Percentiles rank a stretch among this genome's conserved stretches.
Conservation (phyloP, 1,284 basidiomycete genomes). For the Termitomyces sp. region DNA sequence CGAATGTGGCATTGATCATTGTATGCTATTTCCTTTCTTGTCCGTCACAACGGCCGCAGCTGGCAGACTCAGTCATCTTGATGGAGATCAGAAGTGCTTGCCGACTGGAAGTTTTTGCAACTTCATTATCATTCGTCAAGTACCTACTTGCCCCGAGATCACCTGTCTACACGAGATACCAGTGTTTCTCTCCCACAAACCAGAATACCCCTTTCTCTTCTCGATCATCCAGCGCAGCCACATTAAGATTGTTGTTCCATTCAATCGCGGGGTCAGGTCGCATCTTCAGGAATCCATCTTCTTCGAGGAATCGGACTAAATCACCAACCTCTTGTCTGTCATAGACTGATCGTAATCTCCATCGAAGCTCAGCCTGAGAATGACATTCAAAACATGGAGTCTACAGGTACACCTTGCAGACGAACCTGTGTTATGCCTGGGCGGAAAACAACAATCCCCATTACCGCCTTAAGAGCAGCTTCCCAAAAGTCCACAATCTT, state of each 20-base stretch:
- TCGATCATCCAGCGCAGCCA: conserved; percentile 38
- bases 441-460: conserved; percentile 58
- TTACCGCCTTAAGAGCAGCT: conserved; percentile 61
- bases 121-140: background rate
- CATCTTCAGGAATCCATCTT: conserved; percentile 43
- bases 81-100: background rate
- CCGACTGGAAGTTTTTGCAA: background rate
- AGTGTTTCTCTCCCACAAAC: conserved; percentile 40
- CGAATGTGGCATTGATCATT: too few relatives aligned
- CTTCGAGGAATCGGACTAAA: conserved; percentile 50
- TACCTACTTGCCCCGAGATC: conserved; percentile 1
- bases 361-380: conserved; percentile 60
- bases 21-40: background rate
- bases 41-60: background rate
- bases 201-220: conserved; percentile 45
- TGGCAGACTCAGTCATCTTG: too few relatives aligned
- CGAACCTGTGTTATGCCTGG: conserved; percentile 74
- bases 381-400: conserved; percentile 4
- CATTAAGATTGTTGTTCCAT: conserved; percentile 22
- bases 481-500: conserved; percentile 64
- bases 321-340: conserved; percentile 75
- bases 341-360: conserved; percentile 61
- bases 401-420: background rate
- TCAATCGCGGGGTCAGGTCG: conserved; percentile 23
- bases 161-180: conserved; percentile 45